A percentile compares a stretch with the other conserved stretches of the same genome.
Evolutionary conservation across 768 basidiomycete species (phyloP).

Genomic region (Pleurotus giganteus): DNA sequence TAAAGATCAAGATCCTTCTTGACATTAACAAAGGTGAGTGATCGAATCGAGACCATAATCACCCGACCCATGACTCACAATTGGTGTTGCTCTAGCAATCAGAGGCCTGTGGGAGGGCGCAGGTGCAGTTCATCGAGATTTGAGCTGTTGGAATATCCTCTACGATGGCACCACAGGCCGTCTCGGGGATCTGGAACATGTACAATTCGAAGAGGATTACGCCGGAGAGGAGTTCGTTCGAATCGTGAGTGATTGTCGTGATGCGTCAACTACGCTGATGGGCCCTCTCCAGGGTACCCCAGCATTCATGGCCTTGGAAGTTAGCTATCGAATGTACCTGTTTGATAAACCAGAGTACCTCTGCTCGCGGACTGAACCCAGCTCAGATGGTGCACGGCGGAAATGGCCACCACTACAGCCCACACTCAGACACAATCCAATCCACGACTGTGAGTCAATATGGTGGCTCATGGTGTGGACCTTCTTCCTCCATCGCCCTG

Average conservation of each 20-base stretch:
- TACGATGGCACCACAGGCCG: neutral
- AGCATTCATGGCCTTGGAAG: no score
- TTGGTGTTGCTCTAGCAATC: neutral
- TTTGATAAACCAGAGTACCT: no score
- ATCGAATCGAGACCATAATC: neutral
- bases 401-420: neutral
- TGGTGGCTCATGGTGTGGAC: conserved; percentile 10
- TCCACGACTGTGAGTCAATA: conserved; percentile 9
- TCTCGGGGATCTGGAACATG: conserved; percentile 9
- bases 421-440: conserved; percentile 1
- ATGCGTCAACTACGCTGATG: no score
- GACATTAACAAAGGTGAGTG: conserved; percentile 1
- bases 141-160: conserved; percentile 11
- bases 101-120: neutral
- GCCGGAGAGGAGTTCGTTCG: no score
- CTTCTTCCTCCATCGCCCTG: conserved; percentile 1
- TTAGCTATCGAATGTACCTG: no score
- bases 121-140: conserved; percentile 7
- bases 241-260: no score
- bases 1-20: neutral
- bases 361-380: no score
- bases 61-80: neutral
- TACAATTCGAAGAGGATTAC: neutral
- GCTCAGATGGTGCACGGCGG: no score
- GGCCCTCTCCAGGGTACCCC: no score